Conservation (phyloP, 2,329 filamentous ascomycete genomes). For the Hypoxylon sp. region DNA sequence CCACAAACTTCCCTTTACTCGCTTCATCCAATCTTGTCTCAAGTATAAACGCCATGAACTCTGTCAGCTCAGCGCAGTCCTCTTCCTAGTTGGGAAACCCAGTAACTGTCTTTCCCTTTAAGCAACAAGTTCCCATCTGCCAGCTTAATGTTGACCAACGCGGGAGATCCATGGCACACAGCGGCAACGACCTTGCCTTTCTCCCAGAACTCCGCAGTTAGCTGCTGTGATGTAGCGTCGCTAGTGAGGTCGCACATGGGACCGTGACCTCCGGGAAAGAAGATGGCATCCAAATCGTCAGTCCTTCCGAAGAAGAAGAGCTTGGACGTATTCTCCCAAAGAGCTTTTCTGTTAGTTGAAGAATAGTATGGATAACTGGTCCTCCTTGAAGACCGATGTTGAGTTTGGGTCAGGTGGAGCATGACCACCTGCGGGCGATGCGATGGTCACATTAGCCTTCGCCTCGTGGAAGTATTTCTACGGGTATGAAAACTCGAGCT, state of each 20-base stretch:
- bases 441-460: neutral
- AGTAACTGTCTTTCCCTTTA: neutral
- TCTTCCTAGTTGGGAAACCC: neutral
- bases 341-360: neutral
- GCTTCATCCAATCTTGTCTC: neutral
- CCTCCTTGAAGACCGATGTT: neutral
- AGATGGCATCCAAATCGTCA: neutral
- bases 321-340: neutral
- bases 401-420: neutral
- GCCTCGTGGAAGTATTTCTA: neutral
- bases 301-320: neutral
- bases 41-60: neutral
- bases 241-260: neutral
- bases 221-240: neutral
- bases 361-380: neutral
- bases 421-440: neutral
- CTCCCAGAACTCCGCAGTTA: neutral
- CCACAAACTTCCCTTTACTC: neutral
- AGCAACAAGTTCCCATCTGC: neutral
- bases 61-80: neutral
- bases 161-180: neutral
- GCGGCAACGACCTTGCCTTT: neutral
- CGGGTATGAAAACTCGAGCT: neutral
- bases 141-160: neutral
- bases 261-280: neutral